phyloP scores from a whole-genome alignment of 2,329 filamentous ascomycete species.

The Trichophyton verrucosum region DNA sequence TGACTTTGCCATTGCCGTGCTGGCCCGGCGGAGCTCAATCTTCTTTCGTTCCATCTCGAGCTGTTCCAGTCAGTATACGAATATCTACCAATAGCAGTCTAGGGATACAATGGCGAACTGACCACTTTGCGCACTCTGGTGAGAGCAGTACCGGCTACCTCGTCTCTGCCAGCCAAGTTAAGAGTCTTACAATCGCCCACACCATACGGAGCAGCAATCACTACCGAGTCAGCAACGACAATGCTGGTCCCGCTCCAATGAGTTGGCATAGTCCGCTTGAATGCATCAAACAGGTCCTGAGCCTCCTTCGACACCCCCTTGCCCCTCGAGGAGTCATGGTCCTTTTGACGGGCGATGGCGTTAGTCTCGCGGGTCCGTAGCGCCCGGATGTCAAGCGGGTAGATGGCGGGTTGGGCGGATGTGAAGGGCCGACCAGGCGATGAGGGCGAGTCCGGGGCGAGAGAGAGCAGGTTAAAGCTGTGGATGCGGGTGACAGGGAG shows the following conservation, averaged over 20 bases:
- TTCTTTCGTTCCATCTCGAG: slow-evolving; percentile 40
- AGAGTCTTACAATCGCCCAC: slow-evolving; percentile 40
- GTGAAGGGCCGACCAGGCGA: slow-evolving; percentile 32
- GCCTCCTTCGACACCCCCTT: slow-evolving; percentile 50
- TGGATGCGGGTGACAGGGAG: slow-evolving; percentile 49
- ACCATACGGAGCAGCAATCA: slow-evolving; percentile 47
- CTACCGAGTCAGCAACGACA: slow-evolving; percentile 48
- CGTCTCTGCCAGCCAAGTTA: slow-evolving; percentile 27
- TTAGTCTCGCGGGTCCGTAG: slow-evolving; percentile 44
- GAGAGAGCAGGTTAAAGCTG: slow-evolving; percentile 41
- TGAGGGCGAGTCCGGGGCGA: slow-evolving; percentile 3
- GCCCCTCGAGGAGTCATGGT: slow-evolving; percentile 45
- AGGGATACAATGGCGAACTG: slow-evolving; percentile 17
- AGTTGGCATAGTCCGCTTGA: slow-evolving; percentile 48
- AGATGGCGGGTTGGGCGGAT: slow-evolving; percentile 33
- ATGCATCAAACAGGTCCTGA: slow-evolving; percentile 51
- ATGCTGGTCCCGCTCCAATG: slow-evolving; percentile 49
- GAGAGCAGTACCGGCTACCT: slow-evolving; percentile 25
- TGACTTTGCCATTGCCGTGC: slow-evolving; percentile 18
- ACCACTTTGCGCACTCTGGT: slow-evolving; percentile 38
- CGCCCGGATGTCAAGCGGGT: slow-evolving; percentile 42
- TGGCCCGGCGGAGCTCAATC: slow-evolving; percentile 33
- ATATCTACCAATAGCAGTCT: neutral
- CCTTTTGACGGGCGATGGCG: slow-evolving; percentile 44
- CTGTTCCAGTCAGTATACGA: slow-evolving; percentile 15